Evolutionary conservation across 108 stramenopile genomes (phyloP), one percentile per base, ranked within the genome.

Genomic region (Pseudonitzschia multiseries): DNA sequence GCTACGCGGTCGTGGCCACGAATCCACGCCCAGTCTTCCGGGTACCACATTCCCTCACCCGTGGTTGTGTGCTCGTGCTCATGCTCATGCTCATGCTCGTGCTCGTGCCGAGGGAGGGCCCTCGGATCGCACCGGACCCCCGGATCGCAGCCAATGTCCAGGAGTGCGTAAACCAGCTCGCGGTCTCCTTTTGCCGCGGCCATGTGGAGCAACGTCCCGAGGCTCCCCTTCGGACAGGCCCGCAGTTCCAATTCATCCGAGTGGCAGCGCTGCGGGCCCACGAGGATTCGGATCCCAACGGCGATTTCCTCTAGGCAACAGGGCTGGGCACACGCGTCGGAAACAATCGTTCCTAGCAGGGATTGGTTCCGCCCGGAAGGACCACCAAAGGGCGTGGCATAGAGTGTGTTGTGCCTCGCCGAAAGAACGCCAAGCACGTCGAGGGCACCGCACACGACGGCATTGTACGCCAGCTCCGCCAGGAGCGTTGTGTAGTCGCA

Each of bases 171-270:
- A 8, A 61, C 59, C 12, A 61, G 28, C 15, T 61, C 59, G n/a
- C 59, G 59, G 26, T 61, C 59, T 33, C 59, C 59, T 26, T 61
- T 61, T 12, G 59, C 59, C 9, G 59, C 59, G 12, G 59, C 59
- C 10, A 61, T 10, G 18, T 61, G 59, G 15, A 61, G 32, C 17
- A 28, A 26, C 12, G n/a, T 61, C 17, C 59, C 59, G 18, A 20
- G 26, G 26, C 59, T 61, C 18, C 59, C 59, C 17, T 14, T 9
- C 32, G 26, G 59, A 17, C 17, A 61, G n/a, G 59, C 59, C n/a
- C n/a, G n/a, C n/a, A n/a, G n/a, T n/a, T n/a, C n/a, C n/a, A 61
- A 31, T 29, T 61, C 59, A 29, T 36, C 59, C 18, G 10, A 12
- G 28, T 26, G 17, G 9, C 13, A 29, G 14, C 28, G 59, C 18